A percentile compares a stretch with the other conserved stretches of the same genome.
phyloP scores from a whole-genome alignment of 306 rosid genomes.

The Cicer arietinum region DNA sequence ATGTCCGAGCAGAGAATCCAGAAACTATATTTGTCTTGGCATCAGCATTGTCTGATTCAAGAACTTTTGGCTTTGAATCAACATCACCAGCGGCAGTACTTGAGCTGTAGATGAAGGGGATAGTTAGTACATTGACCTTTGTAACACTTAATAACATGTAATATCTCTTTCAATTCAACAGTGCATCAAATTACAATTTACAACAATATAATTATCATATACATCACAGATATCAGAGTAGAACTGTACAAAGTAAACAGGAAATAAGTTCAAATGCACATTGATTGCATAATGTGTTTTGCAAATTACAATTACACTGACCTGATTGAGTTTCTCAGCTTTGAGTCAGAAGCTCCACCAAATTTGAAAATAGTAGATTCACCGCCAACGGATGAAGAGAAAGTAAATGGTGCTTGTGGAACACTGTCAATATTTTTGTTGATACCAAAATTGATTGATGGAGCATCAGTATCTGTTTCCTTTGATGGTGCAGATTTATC shows the following conservation, averaged over 20 bases:
- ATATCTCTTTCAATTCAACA: conserved; percentile 2
- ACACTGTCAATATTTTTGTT: conserved; percentile 47
- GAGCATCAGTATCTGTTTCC: conserved; percentile 47
- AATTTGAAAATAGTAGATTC: conserved; percentile 46
- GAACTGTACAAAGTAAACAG: conserved; percentile 8
- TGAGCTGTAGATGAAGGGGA: conserved; percentile 57
- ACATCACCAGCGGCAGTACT: conserved; percentile 43
- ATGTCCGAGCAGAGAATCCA: conserved; percentile 48
- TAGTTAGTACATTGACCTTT: conserved; percentile 12
- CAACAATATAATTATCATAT: not conserved
- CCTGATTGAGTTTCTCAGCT: conserved; percentile 57
- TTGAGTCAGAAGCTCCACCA: conserved; percentile 51
- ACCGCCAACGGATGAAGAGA: conserved; percentile 46
- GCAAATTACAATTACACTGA: conserved; percentile 40
- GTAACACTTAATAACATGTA: conserved; percentile 22
- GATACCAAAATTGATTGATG: conserved; percentile 44
- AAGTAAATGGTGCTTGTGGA: conserved; percentile 45
- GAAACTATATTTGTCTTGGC: conserved; percentile 44
- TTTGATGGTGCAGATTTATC: conserved; percentile 49
- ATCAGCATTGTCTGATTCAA: conserved; percentile 55
- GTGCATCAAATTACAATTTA: not conserved
- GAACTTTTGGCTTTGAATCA: conserved; percentile 46
- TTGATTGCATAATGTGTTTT: not conserved
- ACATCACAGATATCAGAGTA: conserved; percentile 2
- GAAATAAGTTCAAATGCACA: not conserved